phyloP scores from a whole-genome alignment of 345 rosid genomes.

The Gossypium stocksii region DNA sequence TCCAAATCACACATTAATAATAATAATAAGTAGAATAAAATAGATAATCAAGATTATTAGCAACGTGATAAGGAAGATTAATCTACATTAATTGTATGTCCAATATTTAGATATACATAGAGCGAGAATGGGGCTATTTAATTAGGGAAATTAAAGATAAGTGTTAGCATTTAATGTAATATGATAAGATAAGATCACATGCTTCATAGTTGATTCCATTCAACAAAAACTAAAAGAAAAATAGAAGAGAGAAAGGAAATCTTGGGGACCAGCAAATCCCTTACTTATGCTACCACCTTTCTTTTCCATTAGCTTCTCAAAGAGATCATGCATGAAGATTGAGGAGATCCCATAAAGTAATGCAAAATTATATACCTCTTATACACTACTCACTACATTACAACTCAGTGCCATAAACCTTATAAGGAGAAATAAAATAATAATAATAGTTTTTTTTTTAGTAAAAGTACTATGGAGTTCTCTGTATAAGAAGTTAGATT shows the following conservation, averaged over 20 bases:
- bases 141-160: constrained; percentile 12
- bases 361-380: constrained; percentile 17
- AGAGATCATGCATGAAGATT: not conserved
- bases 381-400: constrained; percentile 9
- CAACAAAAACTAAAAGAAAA: constrained; percentile 28
- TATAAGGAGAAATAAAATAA: constrained; percentile 22
- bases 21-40: not conserved
- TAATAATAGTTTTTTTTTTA: too few species aligned
- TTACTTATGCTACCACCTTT: too few species aligned
- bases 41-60: constrained; percentile 5
- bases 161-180: constrained; percentile 17
- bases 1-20: constrained; percentile 13
- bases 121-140: not conserved
- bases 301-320: not conserved
- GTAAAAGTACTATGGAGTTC: too few species aligned
- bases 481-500: too few species aligned
- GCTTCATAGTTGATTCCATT: constrained; percentile 47
- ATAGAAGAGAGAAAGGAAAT: not conserved
- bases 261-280: constrained; percentile 39
- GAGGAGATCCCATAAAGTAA: constrained; percentile 56
- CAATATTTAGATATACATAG: not conserved
- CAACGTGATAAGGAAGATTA: constrained; percentile 24
- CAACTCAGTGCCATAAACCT: constrained; percentile 24
- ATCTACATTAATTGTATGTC: constrained; percentile 1
- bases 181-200: constrained; percentile 42